Base-by-base conservation (phyloP, 1,139 yeast species). In the Protomyces lactucae-debilis region DNA sequence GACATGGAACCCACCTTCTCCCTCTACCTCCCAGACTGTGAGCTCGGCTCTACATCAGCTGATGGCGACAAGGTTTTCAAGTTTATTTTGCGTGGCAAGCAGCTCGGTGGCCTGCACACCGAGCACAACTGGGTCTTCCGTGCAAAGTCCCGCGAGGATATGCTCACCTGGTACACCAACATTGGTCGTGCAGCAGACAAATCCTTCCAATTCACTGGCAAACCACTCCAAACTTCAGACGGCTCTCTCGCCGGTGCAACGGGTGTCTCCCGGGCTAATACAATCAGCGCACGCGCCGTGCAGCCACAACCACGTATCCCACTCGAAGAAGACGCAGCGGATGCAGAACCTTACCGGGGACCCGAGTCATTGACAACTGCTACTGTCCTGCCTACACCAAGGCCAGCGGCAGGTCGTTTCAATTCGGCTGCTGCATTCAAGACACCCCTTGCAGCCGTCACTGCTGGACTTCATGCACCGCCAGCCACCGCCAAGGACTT, bases 61-160 rank as follows among this genome's bases (percentile, higher is more conserved):
- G 84, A 86, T 9, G 79, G 79, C 66, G 73, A 81, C 46, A 78
- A 80, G n/a, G 83, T 84, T 52, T 88, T 86, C 77, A 91, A 90
- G 76, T 93, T 93, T 76, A 88, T 90, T 23, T 79, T 93, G 67
- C 83, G 83, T 68, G 87, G 95, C 28, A 88, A 86, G 70, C 85
- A 87, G 70, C 83, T 83, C 69, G 76, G 84, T 52, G 57, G 87
- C 69, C 56, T 69, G 45, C 70, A 69, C 35, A 82, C 90, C 72
- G 88, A 90, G 61, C 97, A 92, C 76, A 91, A 90, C 72, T 91
- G 95, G 90, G 96, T 91, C 10, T 92, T 93, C 77, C 82, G 96
- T 71, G 86, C 95, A 28, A 92, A 88, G 72, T 83, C 87, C 55
- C 87, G 87, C 72, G 86, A 85, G 56, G 78, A 82, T 57, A 87